Conservation (phyloP, 2,329 filamentous ascomycete genomes). For the Aspergillaceae sp. region DNA sequence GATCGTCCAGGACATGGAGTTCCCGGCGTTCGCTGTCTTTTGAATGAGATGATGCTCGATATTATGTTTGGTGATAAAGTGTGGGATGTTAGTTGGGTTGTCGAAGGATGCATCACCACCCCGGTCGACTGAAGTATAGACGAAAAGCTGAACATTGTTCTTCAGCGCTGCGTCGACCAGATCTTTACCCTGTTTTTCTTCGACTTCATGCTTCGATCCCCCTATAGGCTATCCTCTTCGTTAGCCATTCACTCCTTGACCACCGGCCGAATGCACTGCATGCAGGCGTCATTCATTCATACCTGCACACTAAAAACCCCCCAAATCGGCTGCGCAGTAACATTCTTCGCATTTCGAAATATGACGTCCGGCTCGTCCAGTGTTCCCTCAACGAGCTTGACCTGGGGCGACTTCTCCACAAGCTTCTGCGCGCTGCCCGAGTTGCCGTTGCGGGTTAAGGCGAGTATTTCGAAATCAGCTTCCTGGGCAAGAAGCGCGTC, state of each 20-base stretch:
- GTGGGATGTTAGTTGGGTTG: conserved; percentile 48
- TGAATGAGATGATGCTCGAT: conserved; percentile 55
- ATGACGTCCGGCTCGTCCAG: conserved; percentile 44
- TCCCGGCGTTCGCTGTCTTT: conserved; percentile 2
- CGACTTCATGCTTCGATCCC: conserved; percentile 15
- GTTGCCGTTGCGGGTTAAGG: conserved; percentile 50
- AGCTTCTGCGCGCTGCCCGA: conserved; percentile 46
- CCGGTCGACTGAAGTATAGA: conserved; percentile 58
- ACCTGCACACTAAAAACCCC: conserved; percentile 57
- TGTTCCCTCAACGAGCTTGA: conserved; percentile 52
- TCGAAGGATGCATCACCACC: conserved; percentile 48
- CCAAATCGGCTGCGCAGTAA: conserved; percentile 39
- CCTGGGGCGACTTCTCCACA: conserved; percentile 35
- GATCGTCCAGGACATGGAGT: conserved; percentile 52
- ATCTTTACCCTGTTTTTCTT: conserved; percentile 49
- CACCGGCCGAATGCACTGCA: not conserved
- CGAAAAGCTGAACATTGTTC: conserved; percentile 50
- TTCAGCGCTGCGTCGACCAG: conserved; percentile 52
- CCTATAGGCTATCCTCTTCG: not conserved
- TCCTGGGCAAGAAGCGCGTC: conserved; percentile 20
- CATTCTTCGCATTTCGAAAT: conserved; percentile 39
- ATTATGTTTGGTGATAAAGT: conserved; percentile 54
- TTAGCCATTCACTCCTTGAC: not conserved
- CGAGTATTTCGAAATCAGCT: conserved; percentile 44
- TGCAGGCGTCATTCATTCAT: conserved; percentile 2